Evolutionary conservation across 768 basidiomycete species (phyloP), one percentile per base, ranked within the genome.

Genomic region (Mycena metata): DNA sequence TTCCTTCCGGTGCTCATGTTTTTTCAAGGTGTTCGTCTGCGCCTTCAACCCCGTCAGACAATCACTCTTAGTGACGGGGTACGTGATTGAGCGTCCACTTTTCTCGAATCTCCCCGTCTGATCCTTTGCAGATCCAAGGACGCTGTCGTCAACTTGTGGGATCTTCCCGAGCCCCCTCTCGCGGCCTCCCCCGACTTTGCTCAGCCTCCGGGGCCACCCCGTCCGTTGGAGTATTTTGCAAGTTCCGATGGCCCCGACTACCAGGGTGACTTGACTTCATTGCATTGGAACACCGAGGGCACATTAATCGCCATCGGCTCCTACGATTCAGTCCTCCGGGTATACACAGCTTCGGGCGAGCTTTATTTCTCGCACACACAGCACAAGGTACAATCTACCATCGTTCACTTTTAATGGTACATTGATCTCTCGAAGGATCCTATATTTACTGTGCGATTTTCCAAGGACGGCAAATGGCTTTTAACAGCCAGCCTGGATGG

Each of bases 251-350:
- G 11, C 15, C 39, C 39, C 39, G 39, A 39, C 39, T 39, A 39
- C 39, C 76, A 82, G 36, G 86, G 87, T 55, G 94, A 96, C 76
- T 78, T 94, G 64, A 95, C 93, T 17, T 89, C 89, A 45, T 73
- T 96, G 51, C 88, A 92, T 73, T 96, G 94, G 94, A 93, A 88
- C 71, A 76, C 80, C 5, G 90, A 92, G 60, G 94, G 94, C 19
- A 86, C 86, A 33, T 80, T 93, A 16, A 82, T 96, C 39, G 93
- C 93, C 8, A 86, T 94, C 64, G 94, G 92, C 13, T 94, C 91
- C 21, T 93, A 91, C 69, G 94, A 95, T 71, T 85, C 88, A 12
- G 78, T 88, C 19, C 84, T 96, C 46, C 88, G 94, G 39, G 82
- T 96, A 47, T 91, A 83, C 73, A 89, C 85, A n/a, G 77, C 81